Evolutionary conservation across 805 yeast species (phyloP).

Genomic region (Metschnikowia bowlesiae): DNA sequence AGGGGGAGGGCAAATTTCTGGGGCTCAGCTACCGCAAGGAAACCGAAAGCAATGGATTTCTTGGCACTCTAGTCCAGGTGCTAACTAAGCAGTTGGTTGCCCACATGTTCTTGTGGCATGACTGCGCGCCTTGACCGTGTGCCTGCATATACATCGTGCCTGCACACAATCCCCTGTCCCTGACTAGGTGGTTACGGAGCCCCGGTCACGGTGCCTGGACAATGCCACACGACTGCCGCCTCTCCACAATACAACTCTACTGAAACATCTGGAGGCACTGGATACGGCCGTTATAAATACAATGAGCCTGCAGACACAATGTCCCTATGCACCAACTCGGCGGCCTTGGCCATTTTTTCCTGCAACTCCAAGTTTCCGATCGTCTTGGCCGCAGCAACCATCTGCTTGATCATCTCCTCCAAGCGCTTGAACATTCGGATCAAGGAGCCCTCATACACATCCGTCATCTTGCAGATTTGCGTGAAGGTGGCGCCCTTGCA

Average conservation of each 20-base stretch:
- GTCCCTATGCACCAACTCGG: conserved; percentile 87
- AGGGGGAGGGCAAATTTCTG: no score
- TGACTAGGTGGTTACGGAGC: neutral
- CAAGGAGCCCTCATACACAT: conserved; percentile 94
- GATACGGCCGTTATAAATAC: conserved; percentile 44
- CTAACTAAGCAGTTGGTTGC: neutral
- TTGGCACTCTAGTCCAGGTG: no score
- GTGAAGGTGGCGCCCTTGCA: conserved; percentile 94
- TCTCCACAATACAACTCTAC: no score
- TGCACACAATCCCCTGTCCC: no score
- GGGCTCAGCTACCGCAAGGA: neutral
- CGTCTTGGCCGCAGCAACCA: conserved; percentile 87
- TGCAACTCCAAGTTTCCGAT: conserved; percentile 87
- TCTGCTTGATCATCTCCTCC: conserved; percentile 88
- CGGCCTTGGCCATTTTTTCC: conserved; percentile 81
- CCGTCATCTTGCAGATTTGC: conserved; percentile 97
- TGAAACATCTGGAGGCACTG: neutral
- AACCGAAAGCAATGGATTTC: neutral
- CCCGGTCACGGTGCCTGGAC: no score
- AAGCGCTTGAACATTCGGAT: conserved; percentile 92
- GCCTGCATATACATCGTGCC: neutral
- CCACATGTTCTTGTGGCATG: neutral
- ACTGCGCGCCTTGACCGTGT: neutral
- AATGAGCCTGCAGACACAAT: conserved; percentile 95
- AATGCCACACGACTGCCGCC: neutral